Base-by-base conservation (phyloP, 164 flowering plant genomes). In the Cinnamomum micranthum region DNA sequence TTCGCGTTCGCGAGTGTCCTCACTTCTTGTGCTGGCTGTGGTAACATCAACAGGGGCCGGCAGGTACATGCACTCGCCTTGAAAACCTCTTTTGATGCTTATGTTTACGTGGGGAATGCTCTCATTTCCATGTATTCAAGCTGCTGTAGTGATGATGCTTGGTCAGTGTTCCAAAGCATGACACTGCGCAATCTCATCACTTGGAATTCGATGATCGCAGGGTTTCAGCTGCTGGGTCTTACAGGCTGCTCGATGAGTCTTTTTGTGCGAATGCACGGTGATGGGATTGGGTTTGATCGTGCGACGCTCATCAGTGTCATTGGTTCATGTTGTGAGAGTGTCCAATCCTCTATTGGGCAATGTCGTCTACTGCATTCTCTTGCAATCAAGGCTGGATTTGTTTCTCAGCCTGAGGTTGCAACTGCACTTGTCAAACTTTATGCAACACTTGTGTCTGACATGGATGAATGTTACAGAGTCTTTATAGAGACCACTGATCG, bases 201-300 rank as follows among this genome's bases (percentile, higher is more conserved):
- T 72, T 93, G 91, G 88, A 93, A 91, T 83, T 88, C 92, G 0
- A 87, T 93, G 90, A 85, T 93, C 78, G 80, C 90, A 19, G 90
- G 87, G 75, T 87, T 88, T 75, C 80, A 79, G 59, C 51, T 69
- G 35, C 73, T 76, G 7, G 86, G 83, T 52, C 76, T 70, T 60
- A 78, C 80, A 9, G 68, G 14, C 2, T 70, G 73, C 58, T 88
- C 88, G 15, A 25, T 87, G 10, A 66, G 50, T 12, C 79, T 90
- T 50, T 91, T 92, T 68, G 7, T 77, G 3, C 65, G 63, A 73
- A 89, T 93, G 97, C 82, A 75, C 59, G 15, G 52, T 19, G 81
- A 72, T 14, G 90, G 90, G 33, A 63, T 86, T 70, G 81, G 82
- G 15, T 88, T 86, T 82, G 91, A 90, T 77, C 87, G 89, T 58